These are phyloP conservation scores for Circinella umbellata DNA, from an alignment of 371 early-diverging fungal genomes.

Conservation along the genomic window DNA sequence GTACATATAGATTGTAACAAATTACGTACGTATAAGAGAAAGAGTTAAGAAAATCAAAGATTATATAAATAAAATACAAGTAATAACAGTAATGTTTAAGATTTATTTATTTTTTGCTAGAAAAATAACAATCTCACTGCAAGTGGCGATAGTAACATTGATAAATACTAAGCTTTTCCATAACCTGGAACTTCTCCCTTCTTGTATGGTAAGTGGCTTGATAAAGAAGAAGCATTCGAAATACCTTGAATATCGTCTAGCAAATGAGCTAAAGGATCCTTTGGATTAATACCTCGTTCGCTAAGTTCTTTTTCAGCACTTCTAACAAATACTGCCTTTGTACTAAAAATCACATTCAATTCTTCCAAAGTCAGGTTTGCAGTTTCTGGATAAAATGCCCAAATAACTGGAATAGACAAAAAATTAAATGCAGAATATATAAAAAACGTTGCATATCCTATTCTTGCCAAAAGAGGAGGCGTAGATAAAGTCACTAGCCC, in stretches of 20 bases:
- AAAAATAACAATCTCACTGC: not conserved
- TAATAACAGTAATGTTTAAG: too few relatives aligned
- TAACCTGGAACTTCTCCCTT: not conserved
- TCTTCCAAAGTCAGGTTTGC: slow-evolving; percentile 41
- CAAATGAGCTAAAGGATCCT: slow-evolving; percentile 12
- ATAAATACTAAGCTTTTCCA: not conserved
- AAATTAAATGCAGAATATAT: slow-evolving; percentile 43
- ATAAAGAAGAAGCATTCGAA: not conserved
- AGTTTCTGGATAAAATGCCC: slow-evolving; percentile 40
- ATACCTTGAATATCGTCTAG: not conserved
- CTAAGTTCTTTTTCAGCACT: slow-evolving; percentile 40
- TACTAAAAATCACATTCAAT: slow-evolving; percentile 44
- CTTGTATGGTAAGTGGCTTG: not conserved
- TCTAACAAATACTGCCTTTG: slow-evolving; percentile 36
- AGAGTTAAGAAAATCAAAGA: too few relatives aligned
- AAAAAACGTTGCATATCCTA: slow-evolving; percentile 44
- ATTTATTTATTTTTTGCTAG: not conserved
- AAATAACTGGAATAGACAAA: slow-evolving; percentile 37
- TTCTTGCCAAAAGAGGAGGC: slow-evolving; percentile 36
- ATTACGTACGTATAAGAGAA: too few relatives aligned
- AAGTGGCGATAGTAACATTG: not conserved
- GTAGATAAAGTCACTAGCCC: slow-evolving; percentile 47
- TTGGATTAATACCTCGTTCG: slow-evolving; percentile 12
- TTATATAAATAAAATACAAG: too few relatives aligned
- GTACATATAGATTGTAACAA: too few relatives aligned